Conservation (phyloP, 2,329 filamentous ascomycete genomes). For the Penicillium sp. region DNA sequence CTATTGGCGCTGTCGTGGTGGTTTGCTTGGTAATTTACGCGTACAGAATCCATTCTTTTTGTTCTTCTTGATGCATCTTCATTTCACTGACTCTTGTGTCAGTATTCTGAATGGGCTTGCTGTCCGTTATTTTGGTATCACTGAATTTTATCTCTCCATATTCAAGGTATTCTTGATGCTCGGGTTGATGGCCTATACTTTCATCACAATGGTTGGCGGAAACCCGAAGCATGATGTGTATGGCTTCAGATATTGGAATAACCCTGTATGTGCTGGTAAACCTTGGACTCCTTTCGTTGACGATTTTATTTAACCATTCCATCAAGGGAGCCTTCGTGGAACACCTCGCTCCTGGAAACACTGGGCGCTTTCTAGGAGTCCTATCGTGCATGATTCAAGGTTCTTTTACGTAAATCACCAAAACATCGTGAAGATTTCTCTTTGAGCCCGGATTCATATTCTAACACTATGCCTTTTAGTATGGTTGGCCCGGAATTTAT, state of each 20-base stretch:
- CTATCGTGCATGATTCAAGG: conserved; percentile 74
- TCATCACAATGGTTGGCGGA: conserved; percentile 78
- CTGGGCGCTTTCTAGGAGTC: conserved; percentile 58
- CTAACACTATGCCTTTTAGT: conserved; percentile 14
- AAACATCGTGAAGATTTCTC: too few species aligned
- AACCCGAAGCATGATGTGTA: conserved; percentile 72
- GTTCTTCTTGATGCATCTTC: neutral
- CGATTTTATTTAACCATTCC: neutral
- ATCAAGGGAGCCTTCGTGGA: conserved; percentile 62
- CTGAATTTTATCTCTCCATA: conserved; percentile 53
- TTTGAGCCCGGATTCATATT: too few species aligned
- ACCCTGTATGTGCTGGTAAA: conserved; percentile 43
- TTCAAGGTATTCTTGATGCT: conserved; percentile 45
- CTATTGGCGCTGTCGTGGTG: conserved; percentile 41
- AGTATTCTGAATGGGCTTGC: conserved; percentile 45
- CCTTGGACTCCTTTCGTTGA: neutral
- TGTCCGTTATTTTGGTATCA: conserved; percentile 50
- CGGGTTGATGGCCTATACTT: conserved; percentile 55
- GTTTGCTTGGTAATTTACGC: conserved; percentile 45
- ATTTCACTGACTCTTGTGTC: neutral
- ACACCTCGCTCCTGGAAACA: conserved; percentile 62
- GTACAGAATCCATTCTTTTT: conserved; percentile 17
- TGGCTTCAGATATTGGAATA: conserved; percentile 68
- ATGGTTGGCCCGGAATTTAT: conserved; percentile 62
- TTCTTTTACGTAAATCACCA: conserved; percentile 55